Evolutionary conservation across 257 asterid species (phyloP).

Genomic region (Rehmannia glutinosa): DNA sequence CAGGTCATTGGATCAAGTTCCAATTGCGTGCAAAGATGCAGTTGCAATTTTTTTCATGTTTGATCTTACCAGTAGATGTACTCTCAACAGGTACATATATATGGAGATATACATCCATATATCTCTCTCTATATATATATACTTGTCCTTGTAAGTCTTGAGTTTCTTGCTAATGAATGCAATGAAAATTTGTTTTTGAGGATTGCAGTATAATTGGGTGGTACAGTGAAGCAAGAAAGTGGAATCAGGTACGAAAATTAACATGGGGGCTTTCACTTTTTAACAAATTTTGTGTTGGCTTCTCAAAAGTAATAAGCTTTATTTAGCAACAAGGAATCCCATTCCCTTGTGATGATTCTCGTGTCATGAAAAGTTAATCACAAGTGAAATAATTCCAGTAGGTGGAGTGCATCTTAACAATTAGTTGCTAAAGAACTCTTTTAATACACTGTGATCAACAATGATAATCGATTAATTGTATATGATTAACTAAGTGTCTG

Average conservation of each 20-base stretch:
- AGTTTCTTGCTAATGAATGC: too few relatives aligned
- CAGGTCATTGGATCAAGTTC: conserved; percentile 62
- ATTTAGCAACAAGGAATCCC: conserved; percentile 12
- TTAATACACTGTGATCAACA: too few relatives aligned
- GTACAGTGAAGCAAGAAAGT: conserved; percentile 59
- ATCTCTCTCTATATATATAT: too few relatives aligned
- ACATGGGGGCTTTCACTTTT: conserved; percentile 20
- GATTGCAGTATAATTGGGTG: conserved; percentile 58
- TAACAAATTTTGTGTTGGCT: not conserved
- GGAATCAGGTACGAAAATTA: conserved; percentile 49
- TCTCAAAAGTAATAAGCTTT: conserved; percentile 20
- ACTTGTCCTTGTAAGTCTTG: not conserved
- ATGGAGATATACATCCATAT: not conserved
- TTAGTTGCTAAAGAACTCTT: too few relatives aligned
- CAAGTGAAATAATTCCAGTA: conserved; percentile 14
- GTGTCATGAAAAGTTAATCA: conserved; percentile 10
- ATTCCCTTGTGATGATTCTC: not conserved
- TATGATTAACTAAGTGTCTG: too few relatives aligned
- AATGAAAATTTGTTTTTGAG: not conserved
- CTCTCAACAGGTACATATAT: conserved; percentile 43
- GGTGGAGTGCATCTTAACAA: conserved; percentile 20
- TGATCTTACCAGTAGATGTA: conserved; percentile 70
- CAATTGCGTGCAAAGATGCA: conserved; percentile 76
- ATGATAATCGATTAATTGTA: too few relatives aligned
- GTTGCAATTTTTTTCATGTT: conserved; percentile 78